phyloP scores from a whole-genome alignment of 306 rosid genomes.

The Rosa multiflora region DNA sequence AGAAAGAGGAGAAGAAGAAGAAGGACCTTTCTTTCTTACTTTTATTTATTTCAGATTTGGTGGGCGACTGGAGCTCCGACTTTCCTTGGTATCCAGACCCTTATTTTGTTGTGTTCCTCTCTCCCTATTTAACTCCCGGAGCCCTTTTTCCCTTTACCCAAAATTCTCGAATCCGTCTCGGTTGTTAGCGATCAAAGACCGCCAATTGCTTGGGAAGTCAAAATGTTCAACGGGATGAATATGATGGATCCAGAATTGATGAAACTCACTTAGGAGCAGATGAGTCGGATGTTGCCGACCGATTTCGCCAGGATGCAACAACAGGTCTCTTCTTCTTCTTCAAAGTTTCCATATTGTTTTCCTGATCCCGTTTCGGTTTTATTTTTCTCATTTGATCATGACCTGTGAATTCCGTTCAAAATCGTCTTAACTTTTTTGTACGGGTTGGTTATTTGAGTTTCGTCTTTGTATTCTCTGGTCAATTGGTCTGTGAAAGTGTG shows the following conservation, averaged over 20 bases:
- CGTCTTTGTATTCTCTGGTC: neutral
- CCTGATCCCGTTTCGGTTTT: no score
- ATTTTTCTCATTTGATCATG: no score
- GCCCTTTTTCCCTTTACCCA: neutral
- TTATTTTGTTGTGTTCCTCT: conserved; percentile 24
- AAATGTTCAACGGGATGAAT: conserved; percentile 59
- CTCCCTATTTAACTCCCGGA: neutral
- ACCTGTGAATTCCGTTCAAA: no score
- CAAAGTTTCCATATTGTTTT: neutral
- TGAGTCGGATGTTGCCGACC: conserved; percentile 95
- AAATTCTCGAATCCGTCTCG: neutral
- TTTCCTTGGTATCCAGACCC: conserved; percentile 14
- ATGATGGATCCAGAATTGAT: conserved; percentile 97
- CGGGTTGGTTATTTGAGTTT: no score
- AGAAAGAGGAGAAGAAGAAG: no score
- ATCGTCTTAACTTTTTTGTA: no score
- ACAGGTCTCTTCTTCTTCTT: conserved; percentile 44
- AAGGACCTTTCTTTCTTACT: no score
- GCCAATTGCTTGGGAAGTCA: neutral
- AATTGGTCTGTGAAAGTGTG: neutral
- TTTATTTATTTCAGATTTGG: conserved; percentile 42
- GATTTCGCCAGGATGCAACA: conserved; percentile 91
- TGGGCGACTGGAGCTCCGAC: conserved; percentile 29
- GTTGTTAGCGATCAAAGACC: neutral
- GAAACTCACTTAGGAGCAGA: conserved; percentile 87